phyloP scores from a whole-genome alignment of 2,329 filamentous ascomycete species.

The Pseudophaeomoniella oleicola region DNA sequence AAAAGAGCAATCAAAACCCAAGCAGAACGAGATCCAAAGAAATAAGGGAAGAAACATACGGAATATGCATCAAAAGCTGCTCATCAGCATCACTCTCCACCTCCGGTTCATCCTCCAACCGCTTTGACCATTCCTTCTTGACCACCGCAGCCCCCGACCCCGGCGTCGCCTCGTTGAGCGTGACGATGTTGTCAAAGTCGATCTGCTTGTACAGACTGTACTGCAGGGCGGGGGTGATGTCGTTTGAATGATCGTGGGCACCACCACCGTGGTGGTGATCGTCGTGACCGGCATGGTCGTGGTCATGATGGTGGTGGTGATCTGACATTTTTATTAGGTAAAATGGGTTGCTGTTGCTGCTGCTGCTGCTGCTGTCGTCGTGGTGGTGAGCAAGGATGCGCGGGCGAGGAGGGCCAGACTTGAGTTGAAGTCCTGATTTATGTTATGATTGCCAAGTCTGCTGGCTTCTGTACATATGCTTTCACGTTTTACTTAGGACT shows the following conservation, averaged over 20 bases:
- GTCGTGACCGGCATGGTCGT: conserved; percentile 21
- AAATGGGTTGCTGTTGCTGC: no score
- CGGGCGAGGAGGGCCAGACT: no score
- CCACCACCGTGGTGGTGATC: conserved; percentile 34
- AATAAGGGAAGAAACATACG: conserved; percentile 40
- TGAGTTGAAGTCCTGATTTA: no score
- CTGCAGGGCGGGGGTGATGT: conserved; percentile 82
- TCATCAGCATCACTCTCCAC: conserved; percentile 79
- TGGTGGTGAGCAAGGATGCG: no score
- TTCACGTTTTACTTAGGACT: no score
- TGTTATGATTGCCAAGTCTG: no score
- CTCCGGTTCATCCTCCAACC: conserved; percentile 56
- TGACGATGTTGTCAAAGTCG: conserved; percentile 70
- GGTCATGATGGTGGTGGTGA: conserved; percentile 16
- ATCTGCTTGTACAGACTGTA: conserved; percentile 85
- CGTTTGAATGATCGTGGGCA: conserved; percentile 78
- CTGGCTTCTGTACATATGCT: no score
- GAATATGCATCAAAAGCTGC: conserved; percentile 83
- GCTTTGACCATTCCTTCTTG: conserved; percentile 82
- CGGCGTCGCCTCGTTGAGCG: conserved; percentile 63
- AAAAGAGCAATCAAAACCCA: no score
- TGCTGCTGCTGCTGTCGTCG: no score
- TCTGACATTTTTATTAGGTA: no score
- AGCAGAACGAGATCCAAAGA: conserved; percentile 2
- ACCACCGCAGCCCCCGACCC: conserved; percentile 46